phyloP scores from a whole-genome alignment of 176 grass and related monocot genomes.

The Triticum monococcum region DNA sequence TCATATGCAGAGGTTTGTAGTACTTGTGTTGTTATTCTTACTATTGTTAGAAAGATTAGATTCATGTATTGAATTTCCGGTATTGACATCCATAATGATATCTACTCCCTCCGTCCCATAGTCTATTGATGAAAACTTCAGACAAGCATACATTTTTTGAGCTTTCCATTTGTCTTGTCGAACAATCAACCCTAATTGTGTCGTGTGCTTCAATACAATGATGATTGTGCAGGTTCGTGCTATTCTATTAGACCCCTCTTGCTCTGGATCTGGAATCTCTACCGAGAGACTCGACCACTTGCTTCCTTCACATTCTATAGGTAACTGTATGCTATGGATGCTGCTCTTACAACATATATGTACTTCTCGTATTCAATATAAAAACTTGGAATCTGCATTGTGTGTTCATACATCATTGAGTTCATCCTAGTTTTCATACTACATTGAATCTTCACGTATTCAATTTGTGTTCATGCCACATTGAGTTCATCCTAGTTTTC shows the following conservation, averaged over 20 bases:
- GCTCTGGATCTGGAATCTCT: slow-evolving; percentile 95
- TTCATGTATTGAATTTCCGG: not conserved
- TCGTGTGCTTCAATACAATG: not conserved
- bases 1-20: slow-evolving; percentile 64
- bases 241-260: slow-evolving; percentile 89
- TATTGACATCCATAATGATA: not conserved
- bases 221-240: slow-evolving; percentile 60
- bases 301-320: slow-evolving; percentile 77
- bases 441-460: not conserved
- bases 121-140: not conserved
- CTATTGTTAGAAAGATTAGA: not conserved
- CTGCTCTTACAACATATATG: not conserved
- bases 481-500: not conserved
- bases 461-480: not conserved
- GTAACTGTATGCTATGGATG: slow-evolving; percentile 34
- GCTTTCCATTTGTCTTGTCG: not conserved
- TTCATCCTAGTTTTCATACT: not conserved
- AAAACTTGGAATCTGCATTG: not conserved
- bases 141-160: not conserved
- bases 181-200: not conserved
- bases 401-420: not conserved
- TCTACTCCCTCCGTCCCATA: not conserved
- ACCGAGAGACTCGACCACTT: slow-evolving; percentile 84
- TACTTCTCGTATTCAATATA: not conserved
- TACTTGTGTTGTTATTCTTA: not conserved